Percentiles rank a stretch among this genome's conserved stretches.
These are phyloP conservation scores for Acanthamoeba pearcei DNA, from an alignment of 208 protist species.

Conservation along the genomic window DNA sequence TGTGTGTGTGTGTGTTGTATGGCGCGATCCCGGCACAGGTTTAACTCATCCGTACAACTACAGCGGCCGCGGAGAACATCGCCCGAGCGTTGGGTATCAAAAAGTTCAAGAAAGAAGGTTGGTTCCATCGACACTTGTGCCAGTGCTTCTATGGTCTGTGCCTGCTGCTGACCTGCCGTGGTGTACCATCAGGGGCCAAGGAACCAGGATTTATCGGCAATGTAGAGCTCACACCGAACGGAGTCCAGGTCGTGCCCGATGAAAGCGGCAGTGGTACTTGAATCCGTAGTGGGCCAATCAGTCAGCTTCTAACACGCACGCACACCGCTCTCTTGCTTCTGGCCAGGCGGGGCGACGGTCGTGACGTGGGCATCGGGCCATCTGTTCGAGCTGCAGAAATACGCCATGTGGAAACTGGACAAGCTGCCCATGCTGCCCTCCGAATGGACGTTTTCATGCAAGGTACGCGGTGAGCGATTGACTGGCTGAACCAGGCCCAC, in stretches of 20 bases:
- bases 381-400: slow-evolving; percentile 69
- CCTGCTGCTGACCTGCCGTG: not conserved
- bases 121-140: not conserved
- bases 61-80: slow-evolving; percentile 72
- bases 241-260: slow-evolving; percentile 1
- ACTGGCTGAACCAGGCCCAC: not conserved
- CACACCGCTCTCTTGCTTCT: not conserved
- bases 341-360: slow-evolving; percentile 13
- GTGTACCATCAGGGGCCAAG: not conserved
- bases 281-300: not conserved
- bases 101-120: slow-evolving; percentile 15
- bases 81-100: slow-evolving; percentile 63
- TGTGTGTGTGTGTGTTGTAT: not conserved
- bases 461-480: not conserved
- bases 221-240: not conserved
- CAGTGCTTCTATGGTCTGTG: not conserved
- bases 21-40: no score
- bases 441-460: slow-evolving; percentile 53
- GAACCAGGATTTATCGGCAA: slow-evolving; percentile 57
- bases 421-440: slow-evolving; percentile 63
- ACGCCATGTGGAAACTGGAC: slow-evolving; percentile 65
- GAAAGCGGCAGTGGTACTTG: not conserved
- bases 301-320: not conserved
- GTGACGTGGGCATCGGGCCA: slow-evolving; percentile 74
- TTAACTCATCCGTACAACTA: not conserved